Conservation (phyloP, 2,329 filamentous ascomycete genomes). For the Venturiaceae sp. region DNA sequence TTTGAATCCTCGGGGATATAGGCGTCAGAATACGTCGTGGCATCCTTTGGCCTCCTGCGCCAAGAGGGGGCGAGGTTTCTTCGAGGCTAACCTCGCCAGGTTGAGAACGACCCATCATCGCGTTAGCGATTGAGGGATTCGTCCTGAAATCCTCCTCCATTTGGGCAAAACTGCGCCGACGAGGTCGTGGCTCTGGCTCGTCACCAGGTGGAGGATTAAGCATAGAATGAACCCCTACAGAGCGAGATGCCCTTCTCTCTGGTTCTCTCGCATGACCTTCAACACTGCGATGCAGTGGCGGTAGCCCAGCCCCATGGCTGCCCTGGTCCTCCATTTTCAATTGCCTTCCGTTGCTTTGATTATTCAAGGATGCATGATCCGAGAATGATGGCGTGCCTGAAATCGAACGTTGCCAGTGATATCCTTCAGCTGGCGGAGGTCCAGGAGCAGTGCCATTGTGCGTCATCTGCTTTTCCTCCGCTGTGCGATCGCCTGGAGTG, state of each 20-base stretch:
- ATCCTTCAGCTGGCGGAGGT: neutral
- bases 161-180: conserved; percentile 32
- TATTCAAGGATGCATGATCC: neutral
- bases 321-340: neutral
- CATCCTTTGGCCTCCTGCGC: conserved; percentile 16
- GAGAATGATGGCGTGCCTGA: neutral
- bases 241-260: conserved; percentile 15
- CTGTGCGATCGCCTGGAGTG: neutral
- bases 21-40: conserved; percentile 47
- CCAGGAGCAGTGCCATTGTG: conserved; percentile 1
- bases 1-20: conserved; percentile 38
- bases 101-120: neutral
- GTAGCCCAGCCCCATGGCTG: neutral
- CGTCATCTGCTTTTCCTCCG: conserved; percentile 6
- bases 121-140: neutral
- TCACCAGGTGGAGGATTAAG: conserved; percentile 32
- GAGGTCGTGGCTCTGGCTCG: conserved; percentile 18
- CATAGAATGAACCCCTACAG: conserved; percentile 34
- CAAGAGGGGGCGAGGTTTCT: conserved; percentile 15
- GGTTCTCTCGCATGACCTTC: neutral
- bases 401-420: neutral
- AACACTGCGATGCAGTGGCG: neutral
- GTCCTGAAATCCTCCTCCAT: conserved; percentile 21
- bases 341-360: neutral
- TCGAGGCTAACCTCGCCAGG: conserved; percentile 14